Evolutionary conservation across 257 asterid genomes (phyloP).

Genomic region (Przewalskia tangutica): DNA sequence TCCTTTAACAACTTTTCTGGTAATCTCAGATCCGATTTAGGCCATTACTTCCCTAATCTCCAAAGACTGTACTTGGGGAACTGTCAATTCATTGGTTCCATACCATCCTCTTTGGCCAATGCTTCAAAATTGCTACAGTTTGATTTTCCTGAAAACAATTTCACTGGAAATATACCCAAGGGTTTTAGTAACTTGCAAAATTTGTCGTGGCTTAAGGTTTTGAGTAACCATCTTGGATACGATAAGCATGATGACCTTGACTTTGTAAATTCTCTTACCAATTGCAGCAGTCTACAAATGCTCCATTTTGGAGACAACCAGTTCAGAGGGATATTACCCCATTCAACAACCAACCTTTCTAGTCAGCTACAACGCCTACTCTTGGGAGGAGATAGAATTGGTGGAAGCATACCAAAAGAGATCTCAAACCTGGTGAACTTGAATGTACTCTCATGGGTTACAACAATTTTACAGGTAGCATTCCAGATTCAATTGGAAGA

Average conservation of each 20-base stretch:
- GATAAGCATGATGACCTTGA: slow-evolving; percentile 21
- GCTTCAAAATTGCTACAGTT: slow-evolving; percentile 21
- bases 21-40: slow-evolving; percentile 23
- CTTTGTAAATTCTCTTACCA: slow-evolving; percentile 26
- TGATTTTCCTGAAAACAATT: slow-evolving; percentile 24
- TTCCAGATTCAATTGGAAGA: slow-evolving; percentile 35
- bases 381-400: slow-evolving; percentile 15
- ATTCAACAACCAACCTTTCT: slow-evolving; percentile 23
- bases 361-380: slow-evolving; percentile 20
- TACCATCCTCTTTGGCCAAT: slow-evolving; percentile 35
- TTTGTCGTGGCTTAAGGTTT: slow-evolving; percentile 14
- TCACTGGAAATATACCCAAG: slow-evolving; percentile 33
- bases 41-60: slow-evolving; percentile 25
- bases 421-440: slow-evolving; percentile 30
- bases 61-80: slow-evolving; percentile 16
- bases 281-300: slow-evolving; percentile 23
- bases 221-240: slow-evolving; percentile 23
- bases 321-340: slow-evolving; percentile 30
- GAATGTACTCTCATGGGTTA: slow-evolving; percentile 13
- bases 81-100: slow-evolving; percentile 26
- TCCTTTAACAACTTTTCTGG: slow-evolving; percentile 30
- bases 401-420: slow-evolving; percentile 31
- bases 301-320: slow-evolving; percentile 23
- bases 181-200: slow-evolving; percentile 21
- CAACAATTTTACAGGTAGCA: slow-evolving; percentile 21